These are phyloP conservation scores for Solanum chaucha DNA, from an alignment of 257 asterid genomes.

Conservation along the genomic window DNA sequence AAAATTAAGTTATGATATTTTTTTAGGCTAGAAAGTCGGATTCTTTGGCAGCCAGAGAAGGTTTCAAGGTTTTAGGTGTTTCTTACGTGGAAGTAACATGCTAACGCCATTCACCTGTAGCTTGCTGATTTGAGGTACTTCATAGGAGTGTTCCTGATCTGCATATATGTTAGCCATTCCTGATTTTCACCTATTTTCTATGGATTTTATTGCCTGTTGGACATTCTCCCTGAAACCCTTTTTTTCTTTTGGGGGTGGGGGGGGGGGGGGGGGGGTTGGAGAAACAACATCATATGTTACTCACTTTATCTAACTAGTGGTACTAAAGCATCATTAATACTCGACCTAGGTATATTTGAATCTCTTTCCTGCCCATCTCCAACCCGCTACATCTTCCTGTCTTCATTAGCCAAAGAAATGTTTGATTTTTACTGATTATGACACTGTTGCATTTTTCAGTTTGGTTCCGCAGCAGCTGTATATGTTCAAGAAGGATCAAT, in stretches of 20 bases:
- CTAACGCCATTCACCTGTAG: neutral
- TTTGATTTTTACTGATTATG: neutral
- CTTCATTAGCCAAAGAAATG: neutral
- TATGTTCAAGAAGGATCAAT: slow-evolving; percentile 85
- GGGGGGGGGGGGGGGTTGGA: neutral
- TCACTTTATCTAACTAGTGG: neutral
- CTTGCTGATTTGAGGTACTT: neutral
- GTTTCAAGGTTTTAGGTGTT: neutral
- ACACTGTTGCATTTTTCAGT: slow-evolving; percentile 35
- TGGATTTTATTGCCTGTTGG: neutral
- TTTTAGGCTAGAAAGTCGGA: neutral
- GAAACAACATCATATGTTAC: neutral
- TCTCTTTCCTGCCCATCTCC: neutral
- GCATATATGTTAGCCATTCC: neutral
- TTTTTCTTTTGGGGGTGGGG: too few species aligned
- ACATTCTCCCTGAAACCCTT: neutral
- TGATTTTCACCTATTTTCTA: neutral
- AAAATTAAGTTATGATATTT: neutral
- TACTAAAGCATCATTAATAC: neutral
- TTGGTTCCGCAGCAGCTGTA: slow-evolving; percentile 44
- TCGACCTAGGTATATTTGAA: neutral
- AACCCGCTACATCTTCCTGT: neutral
- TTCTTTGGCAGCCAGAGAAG: neutral
- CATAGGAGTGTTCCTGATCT: neutral
- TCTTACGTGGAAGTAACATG: neutral